Base-by-base conservation (phyloP, 1,284 basidiomycete species). In the Boletus semigastroideus region DNA sequence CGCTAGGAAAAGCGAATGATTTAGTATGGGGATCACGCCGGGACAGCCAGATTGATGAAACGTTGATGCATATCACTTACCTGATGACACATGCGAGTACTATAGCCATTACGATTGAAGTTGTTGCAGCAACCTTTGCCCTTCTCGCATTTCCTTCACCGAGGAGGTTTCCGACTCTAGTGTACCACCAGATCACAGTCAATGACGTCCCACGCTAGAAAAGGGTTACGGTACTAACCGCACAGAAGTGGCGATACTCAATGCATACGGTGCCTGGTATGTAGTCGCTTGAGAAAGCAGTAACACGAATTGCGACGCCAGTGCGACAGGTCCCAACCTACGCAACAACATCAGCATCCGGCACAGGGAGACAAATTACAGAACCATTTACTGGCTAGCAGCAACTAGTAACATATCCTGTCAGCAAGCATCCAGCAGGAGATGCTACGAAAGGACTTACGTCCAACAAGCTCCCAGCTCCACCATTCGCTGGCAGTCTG, bases 401-500 rank as follows among this genome's bases (percentile, higher is more conserved):
- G 71, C 84, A 64, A 77, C 82, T 79, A 51, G n/a, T 7, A 17
- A 5, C 12, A 34, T 10, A 10, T 33, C 28, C 3, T 14, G 14
- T 55, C 22, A 49, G 40, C 27, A 8, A 42, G 25, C 13, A 33
- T 44, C 6, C 27, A 30, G 19, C 5, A 48, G 31, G 42, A 46
- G 50, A 25, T 0, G 11, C 6, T 14, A 17, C 25, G 43, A n/a
- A n/a, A 42, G 38, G 12, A 20, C 80, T 68, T 59, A 82, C 79
- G 70, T 45, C 77, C 78, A 42, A 88, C 70, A 9, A 93, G 74
- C 65, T 94, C 92, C 92, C 92, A 94, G 31, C 86, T 86, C 91
- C 92, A 94, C 93, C 92, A 95, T 66, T 95, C 92, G 10, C 83
- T 83, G 1, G 88, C 90, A 33, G 74, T 78, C 58, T 82, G 80